These are phyloP conservation scores for Taiwanofungus camphoratus DNA, from an alignment of 1,284 basidiomycete species.

Conservation along the genomic window DNA sequence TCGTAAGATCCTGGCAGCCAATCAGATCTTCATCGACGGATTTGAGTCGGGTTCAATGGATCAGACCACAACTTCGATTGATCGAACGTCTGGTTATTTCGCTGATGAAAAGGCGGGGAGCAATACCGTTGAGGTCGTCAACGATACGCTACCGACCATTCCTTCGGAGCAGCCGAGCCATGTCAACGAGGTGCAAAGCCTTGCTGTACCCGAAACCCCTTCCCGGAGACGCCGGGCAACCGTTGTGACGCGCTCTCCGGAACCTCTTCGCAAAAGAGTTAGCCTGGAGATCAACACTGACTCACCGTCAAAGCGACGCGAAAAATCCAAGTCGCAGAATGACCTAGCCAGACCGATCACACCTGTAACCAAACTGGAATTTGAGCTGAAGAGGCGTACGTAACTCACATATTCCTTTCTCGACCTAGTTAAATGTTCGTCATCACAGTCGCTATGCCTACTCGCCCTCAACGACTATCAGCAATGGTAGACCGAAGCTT, in stretches of 20 bases:
- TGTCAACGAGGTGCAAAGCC: slow-evolving; percentile 6
- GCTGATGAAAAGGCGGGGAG: neutral
- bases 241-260: slow-evolving; percentile 56
- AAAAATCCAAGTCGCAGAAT: slow-evolving; percentile 60
- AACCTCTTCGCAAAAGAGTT: slow-evolving; percentile 24
- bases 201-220: slow-evolving; percentile 22
- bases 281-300: slow-evolving; percentile 32
- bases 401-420: slow-evolving; percentile 10
- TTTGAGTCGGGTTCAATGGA: slow-evolving; percentile 33
- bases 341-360: slow-evolving; percentile 62
- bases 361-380: slow-evolving; percentile 54
- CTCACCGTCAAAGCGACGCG: slow-evolving; percentile 44
- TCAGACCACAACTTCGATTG: slow-evolving; percentile 18
- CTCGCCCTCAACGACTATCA: slow-evolving; percentile 50
- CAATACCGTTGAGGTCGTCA: slow-evolving; percentile 13
- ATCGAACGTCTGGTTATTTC: neutral
- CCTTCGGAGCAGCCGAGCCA: slow-evolving; percentile 24
- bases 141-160: slow-evolving; percentile 22
- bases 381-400: slow-evolving; percentile 55
- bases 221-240: slow-evolving; percentile 56
- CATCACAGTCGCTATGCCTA: slow-evolving; percentile 26
- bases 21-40: slow-evolving; percentile 58
- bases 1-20: slow-evolving; percentile 58
- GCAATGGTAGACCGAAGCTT: slow-evolving; percentile 59
- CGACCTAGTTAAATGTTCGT: slow-evolving; percentile 1